Evolutionary conservation across 2,329 filamentous ascomycete species (phyloP), one percentile per base, ranked within the genome.

Genomic region (Rhytidhysteron rufulum): DNA sequence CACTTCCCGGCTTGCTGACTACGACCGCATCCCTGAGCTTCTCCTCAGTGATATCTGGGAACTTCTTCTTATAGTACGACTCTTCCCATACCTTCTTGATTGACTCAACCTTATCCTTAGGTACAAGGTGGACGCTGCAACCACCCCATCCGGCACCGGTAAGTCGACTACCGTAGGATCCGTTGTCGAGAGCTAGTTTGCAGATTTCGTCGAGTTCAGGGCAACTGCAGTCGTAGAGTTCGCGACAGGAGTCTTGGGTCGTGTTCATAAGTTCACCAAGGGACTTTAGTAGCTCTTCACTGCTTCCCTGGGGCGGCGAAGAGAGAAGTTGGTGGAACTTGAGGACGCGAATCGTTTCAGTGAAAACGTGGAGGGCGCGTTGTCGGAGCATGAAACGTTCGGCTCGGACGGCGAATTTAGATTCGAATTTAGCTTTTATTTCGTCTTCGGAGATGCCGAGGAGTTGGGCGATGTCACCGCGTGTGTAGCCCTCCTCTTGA

Each of bases 141-240:
- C 93, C 93, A 46, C 93, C 93, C 93, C 93, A 98, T 3, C 93
- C 93, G 1, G 93, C 93, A 29, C 93, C 93, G 0, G 91, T 97
- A 53, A 96, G 70, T 19, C 91, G 75, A 53, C 86, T 89, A 20
- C 91, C 93, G 61, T 88, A 89, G 15, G 86, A 81, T 2, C 93
- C 93, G 1, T 86, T 86, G 13, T 72, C 74, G 20, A 83, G 76
- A 0, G 90, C 90, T 50, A 97, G 84, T 29, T 74, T 65, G 65
- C 91, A 97, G 27, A 98, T 78, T 46, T 87, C 77, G 63, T 98
- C 91, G n/a, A 97, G 79, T 66, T 97, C 90, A 0, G 86, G 82
- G 55, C 88, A 95, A 55, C 86, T 93, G 71, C 91, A 97, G 57
- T 96, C 88, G 67, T 93, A 98, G 4, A 87, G 67, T 13, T 90